Evolutionary conservation across 2,329 filamentous ascomycete species (phyloP).

Genomic region (Apiospora saccharicola): DNA sequence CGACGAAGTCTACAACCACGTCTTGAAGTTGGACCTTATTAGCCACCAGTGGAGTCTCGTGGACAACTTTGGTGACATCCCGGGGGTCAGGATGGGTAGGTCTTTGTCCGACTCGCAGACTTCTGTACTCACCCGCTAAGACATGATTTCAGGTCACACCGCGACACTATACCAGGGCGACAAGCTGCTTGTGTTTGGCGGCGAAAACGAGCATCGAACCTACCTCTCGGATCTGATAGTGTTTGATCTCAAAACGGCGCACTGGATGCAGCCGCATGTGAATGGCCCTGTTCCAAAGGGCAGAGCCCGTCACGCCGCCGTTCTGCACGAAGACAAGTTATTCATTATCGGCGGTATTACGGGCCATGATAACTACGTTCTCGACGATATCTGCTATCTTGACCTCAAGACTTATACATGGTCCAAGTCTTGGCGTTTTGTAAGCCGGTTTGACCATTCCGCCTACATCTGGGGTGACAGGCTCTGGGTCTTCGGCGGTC

Average conservation of each 20-base stretch:
- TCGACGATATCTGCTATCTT: constrained; percentile 96
- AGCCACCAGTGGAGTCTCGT: constrained; percentile 94
- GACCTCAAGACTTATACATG: constrained; percentile 98
- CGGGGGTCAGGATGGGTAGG: constrained; percentile 93
- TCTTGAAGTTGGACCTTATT: constrained; percentile 84
- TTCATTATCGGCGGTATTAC: constrained; percentile 97
- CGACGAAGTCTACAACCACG: constrained; percentile 98
- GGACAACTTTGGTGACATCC: constrained; percentile 98
- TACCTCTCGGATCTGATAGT: constrained; percentile 96
- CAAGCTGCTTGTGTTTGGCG: constrained; percentile 96
- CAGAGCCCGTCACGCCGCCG: constrained; percentile 89
- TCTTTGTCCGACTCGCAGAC: background rate
- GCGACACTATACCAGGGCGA: constrained; percentile 92
- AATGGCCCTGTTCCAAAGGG: constrained; percentile 87
- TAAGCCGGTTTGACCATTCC: constrained; percentile 92
- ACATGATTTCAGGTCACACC: constrained; percentile 74
- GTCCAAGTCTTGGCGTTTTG: constrained; percentile 96
- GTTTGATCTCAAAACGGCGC: constrained; percentile 91
- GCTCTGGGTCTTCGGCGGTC: constrained; percentile 95
- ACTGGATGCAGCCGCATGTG: constrained; percentile 93
- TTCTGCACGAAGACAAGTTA: constrained; percentile 94
- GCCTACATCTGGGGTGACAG: constrained; percentile 91
- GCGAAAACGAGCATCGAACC: constrained; percentile 96
- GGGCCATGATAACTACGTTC: constrained; percentile 87
- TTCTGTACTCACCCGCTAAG: constrained; percentile 10